Conservation (phyloP, 1,139 yeast species). For the Candida anutae region DNA sequence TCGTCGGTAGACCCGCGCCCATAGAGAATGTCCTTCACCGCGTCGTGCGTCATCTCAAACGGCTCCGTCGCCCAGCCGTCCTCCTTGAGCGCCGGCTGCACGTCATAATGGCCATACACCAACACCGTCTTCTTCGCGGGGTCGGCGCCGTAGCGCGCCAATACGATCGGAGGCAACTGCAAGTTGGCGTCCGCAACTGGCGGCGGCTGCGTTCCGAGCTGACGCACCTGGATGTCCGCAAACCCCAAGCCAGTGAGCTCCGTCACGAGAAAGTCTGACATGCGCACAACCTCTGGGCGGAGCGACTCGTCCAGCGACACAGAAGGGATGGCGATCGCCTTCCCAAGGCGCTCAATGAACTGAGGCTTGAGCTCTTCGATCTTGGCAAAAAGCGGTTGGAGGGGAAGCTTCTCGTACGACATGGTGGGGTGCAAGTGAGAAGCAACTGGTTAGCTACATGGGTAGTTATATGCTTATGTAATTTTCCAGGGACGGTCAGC, state of each 20-base stretch:
- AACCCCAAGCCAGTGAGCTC: constrained; percentile 73
- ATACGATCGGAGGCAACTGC: constrained; percentile 85
- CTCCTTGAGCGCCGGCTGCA: constrained; percentile 86
- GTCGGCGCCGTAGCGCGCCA: constrained; percentile 79
- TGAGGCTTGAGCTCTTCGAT: constrained; percentile 66
- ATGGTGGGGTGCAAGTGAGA: too few relatives aligned
- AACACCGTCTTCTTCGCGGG: constrained; percentile 78
- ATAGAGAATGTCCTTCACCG: constrained; percentile 56
- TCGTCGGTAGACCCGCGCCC: constrained; percentile 98
- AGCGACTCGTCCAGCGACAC: constrained; percentile 85
- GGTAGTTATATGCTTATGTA: too few relatives aligned
- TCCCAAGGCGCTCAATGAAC: constrained; percentile 58
- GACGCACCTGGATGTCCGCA: constrained; percentile 70
- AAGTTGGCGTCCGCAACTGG: constrained; percentile 59
- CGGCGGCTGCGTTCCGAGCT: constrained; percentile 84
- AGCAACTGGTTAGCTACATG: too few relatives aligned
- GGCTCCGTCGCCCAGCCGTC: constrained; percentile 98
- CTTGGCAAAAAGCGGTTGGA: constrained; percentile 45
- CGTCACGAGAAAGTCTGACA: constrained; percentile 72
- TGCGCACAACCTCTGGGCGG: constrained; percentile 78
- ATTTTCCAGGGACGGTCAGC: too few relatives aligned
- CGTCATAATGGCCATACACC: constrained; percentile 95
- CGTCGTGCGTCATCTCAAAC: constrained; percentile 53
- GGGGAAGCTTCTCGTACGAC: constrained; percentile 36
- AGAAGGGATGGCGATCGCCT: constrained; percentile 90